Evolutionary conservation across 495 filamentous ascomycete species (phyloP).

Genomic region (Aspergillus taichungensis): DNA sequence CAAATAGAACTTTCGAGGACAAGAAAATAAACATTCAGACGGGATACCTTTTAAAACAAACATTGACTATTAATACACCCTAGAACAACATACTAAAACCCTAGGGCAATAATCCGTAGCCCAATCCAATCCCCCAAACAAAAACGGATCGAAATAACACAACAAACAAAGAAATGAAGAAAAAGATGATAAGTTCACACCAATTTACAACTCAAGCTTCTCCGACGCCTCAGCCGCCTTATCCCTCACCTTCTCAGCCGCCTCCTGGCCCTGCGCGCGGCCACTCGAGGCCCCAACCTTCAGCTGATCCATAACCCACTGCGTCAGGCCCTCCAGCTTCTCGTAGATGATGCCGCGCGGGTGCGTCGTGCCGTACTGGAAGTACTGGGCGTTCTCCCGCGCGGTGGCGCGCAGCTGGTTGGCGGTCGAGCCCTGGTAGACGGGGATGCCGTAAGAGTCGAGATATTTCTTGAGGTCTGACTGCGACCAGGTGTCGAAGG

Average conservation of each 20-base stretch:
- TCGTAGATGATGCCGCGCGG: conserved; percentile 58
- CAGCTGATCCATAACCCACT: conserved; percentile 55
- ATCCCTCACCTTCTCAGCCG: conserved; percentile 35
- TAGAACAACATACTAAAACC: no score
- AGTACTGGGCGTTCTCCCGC: conserved; percentile 64
- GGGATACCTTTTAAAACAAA: no score
- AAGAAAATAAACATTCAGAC: no score
- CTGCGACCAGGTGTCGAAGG: conserved; percentile 76
- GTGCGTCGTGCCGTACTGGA: conserved; percentile 64
- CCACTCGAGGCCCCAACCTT: conserved; percentile 55
- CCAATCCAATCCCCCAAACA: no score
- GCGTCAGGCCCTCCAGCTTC: conserved; percentile 47
- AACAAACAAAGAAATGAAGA: background rate
- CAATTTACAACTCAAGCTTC: conserved; percentile 25
- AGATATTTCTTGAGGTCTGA: conserved; percentile 75
- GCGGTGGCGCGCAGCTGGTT: conserved; percentile 59
- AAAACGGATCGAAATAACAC: no score
- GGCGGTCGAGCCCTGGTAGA: conserved; percentile 58
- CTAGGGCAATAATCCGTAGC: no score
- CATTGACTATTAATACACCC: no score
- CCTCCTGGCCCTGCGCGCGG: conserved; percentile 46
- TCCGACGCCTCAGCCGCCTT: conserved; percentile 23
- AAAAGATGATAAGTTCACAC: background rate
- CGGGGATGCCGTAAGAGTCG: conserved; percentile 69
- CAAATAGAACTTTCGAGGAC: no score